Evolutionary conservation across 208 protist genomes (phyloP), one percentile per base, ranked within the genome.

Genomic region (Leishmania braziliensis): DNA sequence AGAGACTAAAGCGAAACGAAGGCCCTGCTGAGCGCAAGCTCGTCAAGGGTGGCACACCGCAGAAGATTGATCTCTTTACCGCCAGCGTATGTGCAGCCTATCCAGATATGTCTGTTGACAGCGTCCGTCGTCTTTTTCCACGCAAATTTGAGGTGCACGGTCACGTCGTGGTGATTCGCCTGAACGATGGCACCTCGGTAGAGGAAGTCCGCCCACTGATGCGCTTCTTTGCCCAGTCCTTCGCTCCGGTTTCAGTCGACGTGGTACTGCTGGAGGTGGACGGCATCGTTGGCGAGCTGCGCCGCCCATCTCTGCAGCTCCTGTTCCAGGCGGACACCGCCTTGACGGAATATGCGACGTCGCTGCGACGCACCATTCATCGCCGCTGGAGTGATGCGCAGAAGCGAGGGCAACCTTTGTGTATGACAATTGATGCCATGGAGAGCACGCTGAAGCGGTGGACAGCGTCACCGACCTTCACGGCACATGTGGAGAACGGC

Each of bases 401-500:
- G 16, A 65, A 23, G 43, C 29, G 33, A 36, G n/a, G 29, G 16
- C 18, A 26, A 39, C 54, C 63, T 66, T 78, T 60, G 1, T 76
- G 54, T 56, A 82, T 84, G 23, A 39, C 82, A 18, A 56, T 51
- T 1, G 75, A 71, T 48, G 82, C 82, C 29, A 60, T 93, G 48
- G 73, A 79, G 36, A 62, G 29, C 2, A 53, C 91, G n/a, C 29
- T 91, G 9, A 33, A 36, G 5, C 12, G 71, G 46, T 90, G 85
- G 78, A 79, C 80, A 8, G 60, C 77, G 18, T 91, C 90, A 26
- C 62, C 84, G 16, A 97, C 96, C 33, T 96, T 91, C 81, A 95
- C 94, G n/a, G 84, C 90, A 33, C 95, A 98, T 81, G 79, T 98
- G 9, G 96, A 98, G 81, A 98, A 98, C 82, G 88, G 91, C 5